Base-by-base conservation (phyloP, 495 filamentous ascomycete species). In the Penicillium alfredii region DNA sequence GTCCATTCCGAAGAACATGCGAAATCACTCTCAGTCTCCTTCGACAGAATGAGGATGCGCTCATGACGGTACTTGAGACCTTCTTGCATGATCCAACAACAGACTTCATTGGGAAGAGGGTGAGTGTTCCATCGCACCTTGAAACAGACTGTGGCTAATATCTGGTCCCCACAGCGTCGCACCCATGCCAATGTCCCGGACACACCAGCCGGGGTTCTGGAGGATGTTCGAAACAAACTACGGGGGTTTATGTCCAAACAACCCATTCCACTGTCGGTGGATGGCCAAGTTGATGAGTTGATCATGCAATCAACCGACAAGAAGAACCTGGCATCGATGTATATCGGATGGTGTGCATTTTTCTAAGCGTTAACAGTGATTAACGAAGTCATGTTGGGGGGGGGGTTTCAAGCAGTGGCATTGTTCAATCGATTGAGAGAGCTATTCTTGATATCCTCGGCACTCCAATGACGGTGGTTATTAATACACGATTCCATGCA, bases 331-430 rank as follows among this genome's bases (percentile, higher is more conserved):
- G 74, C 83, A 10, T 73, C 73, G 4, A 98, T 98, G 92, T 98
- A 98, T 62, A 92, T 97, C 63, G 92, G 92, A 15, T 98, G 92
- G 92, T 94, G 87, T 71, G 75, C 90, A 13, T 97, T 96, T 54
- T 80, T 94, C 45, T 96, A 48, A 63, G 55, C 28, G 8, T 17
- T 8, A 11, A 32, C 18, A 8, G 8, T 13, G 6, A 20, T 28
- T 29, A n/a, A n/a, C n/a, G n/a, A n/a, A n/a, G n/a, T n/a, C n/a
- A n/a, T n/a, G n/a, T n/a, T n/a, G n/a, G n/a, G n/a, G n/a, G n/a
- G n/a, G n/a, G n/a, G n/a, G n/a, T n/a, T n/a, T n/a, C n/a, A n/a
- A n/a, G n/a, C n/a, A n/a, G n/a, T n/a, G n/a, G n/a, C n/a, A n/a
- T n/a, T n/a, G n/a, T n/a, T n/a, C n/a, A n/a, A n/a, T n/a, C n/a